Base-by-base conservation (phyloP, 2,329 filamentous ascomycete genomes). In the Phialophora expanda region DNA sequence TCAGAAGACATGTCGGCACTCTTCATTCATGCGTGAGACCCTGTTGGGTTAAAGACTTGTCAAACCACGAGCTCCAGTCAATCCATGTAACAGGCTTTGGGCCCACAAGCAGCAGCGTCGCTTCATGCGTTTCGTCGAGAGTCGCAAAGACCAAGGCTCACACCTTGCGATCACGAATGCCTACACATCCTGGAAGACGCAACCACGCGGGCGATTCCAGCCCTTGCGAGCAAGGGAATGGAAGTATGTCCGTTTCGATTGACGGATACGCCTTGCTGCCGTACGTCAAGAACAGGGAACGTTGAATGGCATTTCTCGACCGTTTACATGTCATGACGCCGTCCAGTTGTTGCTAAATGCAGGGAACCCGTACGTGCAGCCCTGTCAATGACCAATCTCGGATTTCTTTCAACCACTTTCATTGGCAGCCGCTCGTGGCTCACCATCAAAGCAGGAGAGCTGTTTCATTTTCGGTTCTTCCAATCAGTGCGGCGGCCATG, bases 21-120 rank as follows among this genome's bases (percentile, higher is more conserved):
- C 67, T 92, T 91, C 78, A 4, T 89, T 90, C 64, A 72, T 81
- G 76, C 87, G 89, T 71, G 85, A 86, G 28, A 32, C 20, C 34
- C 12, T 9, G 12, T 12, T 30, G 71, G 78, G 79, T 68, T 9
- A 32, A n/a, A 38, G 14, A 20, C 34, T 53, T 46, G 55, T 44
- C 30, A 24, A 32, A 22, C 22, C 41, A 57, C 30, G 51, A n/a
- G 34, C 32, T 44, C 30, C 20, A 26, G 24, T 51, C 48, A 12
- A 26, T 20, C 24, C 48, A 7, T 17, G 24, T 51, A 12, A 24
- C 48, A 51, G 38, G 48, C 22, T 51, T 22, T 26, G 9, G 17
- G 26, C 24, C 24, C 24, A 17, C 48, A 26, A 22, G 8, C 48
- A 51, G 20, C 20, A 51, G 8, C 11, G 20, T 51, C 48, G 5